Evolutionary conservation across 2,329 filamentous ascomycete genomes (phyloP), one percentile per base, ranked within the genome.

Genomic region (Exophiala viscosa): DNA sequence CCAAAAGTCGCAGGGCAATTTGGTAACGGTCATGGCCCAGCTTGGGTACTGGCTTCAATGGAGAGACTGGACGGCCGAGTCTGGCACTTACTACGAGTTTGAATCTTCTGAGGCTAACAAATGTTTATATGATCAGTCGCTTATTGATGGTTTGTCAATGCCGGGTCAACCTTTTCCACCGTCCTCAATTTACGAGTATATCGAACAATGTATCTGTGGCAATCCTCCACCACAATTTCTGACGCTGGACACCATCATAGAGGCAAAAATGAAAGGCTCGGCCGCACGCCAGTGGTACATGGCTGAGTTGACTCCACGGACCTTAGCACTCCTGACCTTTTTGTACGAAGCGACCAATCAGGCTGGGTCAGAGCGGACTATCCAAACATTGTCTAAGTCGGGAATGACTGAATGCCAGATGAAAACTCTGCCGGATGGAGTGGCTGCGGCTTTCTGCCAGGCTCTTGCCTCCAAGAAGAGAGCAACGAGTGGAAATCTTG

Each of bases 1-100:
- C 9, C 69, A 66, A 43, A 69, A 68, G 15, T 71, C 76, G 38
- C 62, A 71, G 17, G 70, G 75, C 11, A 75, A 78, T 38, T 70
- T 97, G 17, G 81, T 83, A n/a, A 84, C 87, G 13, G 69, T 96
- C 1, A 73, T 97, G 39, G 84, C 86, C 41, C 92, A 96, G 66
- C 77, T 99, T 51, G 83, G 86, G 1, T 76, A 79, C 48, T 97
- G 92, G 91, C 75, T 99, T 18, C 81, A 82, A 7, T 96, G 92
- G 79, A 68, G 73, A 20, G 74, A 72, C 18, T 89, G 86, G 85
- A 71, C 70, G 36, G 78, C 73, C 69, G 70, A 67, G 33, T 64
- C 68, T 10, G 73, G 78, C 50, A 69, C 73, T 15, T 82, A 81
- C 54, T 87, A 84, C 65, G 75, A 79, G 44, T 69, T 79, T n/a